Percentiles rank a stretch among this genome's conserved stretches.
These are phyloP conservation scores for Trichoderma brevicompactum DNA, from an alignment of 2,329 filamentous ascomycete species.

Conservation along the genomic window DNA sequence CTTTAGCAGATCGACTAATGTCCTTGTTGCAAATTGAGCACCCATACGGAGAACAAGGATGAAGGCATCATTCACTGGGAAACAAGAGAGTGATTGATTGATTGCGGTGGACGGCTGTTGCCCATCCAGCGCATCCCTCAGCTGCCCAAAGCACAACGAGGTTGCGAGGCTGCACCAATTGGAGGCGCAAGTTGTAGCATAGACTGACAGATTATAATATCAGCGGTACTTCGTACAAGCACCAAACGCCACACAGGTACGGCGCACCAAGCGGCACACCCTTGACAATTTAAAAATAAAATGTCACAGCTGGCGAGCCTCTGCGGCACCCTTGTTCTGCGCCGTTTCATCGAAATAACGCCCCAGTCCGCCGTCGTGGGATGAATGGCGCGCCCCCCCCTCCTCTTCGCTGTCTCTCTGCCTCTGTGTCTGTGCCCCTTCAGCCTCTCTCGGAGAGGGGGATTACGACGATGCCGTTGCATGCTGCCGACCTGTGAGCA, in stretches of 20 bases:
- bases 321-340: conserved; percentile 16
- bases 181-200: too few species aligned
- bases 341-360: conserved; percentile 22
- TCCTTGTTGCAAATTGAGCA: conserved; percentile 11
- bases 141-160: too few species aligned
- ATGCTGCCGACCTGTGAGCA: too few species aligned
- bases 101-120: too few species aligned
- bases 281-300: not conserved
- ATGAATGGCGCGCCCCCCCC: conserved; percentile 8
- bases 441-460: too few species aligned
- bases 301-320: conserved; percentile 8
- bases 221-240: not conserved
- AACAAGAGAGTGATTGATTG: too few species aligned
- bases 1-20: conserved; percentile 2
- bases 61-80: not conserved
- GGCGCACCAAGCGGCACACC: not conserved
- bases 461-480: not conserved
- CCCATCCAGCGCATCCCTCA: too few species aligned
- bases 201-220: too few species aligned
- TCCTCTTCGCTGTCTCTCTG: too few species aligned
- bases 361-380: conserved; percentile 8
- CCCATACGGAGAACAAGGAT: not conserved
- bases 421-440: too few species aligned
- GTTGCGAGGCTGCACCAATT: too few species aligned
- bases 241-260: not conserved